Evolutionary conservation across 192 early-diverging fungal species (phyloP).

Genomic region (Radiomyces spectabilis): DNA sequence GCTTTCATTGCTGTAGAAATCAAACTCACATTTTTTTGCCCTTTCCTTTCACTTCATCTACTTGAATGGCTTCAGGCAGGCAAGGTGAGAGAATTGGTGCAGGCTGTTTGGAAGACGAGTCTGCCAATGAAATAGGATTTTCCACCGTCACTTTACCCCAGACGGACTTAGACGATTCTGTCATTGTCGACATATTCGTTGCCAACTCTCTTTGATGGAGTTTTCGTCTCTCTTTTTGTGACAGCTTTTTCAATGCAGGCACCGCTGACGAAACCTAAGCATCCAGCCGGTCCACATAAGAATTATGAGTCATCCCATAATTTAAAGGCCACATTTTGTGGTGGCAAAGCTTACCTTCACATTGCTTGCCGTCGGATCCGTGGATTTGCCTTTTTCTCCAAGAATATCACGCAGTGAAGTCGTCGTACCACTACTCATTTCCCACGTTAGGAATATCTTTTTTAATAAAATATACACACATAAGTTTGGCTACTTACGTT

Average conservation of each 20-base stretch:
- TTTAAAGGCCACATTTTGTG: not conserved
- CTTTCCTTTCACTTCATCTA: not conserved
- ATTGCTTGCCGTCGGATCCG: not conserved
- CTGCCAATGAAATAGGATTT: not conserved
- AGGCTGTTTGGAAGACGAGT: not conserved
- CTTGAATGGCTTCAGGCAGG: not conserved
- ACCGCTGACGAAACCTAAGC: not conserved
- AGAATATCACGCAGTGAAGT: not conserved
- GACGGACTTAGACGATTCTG: slow-evolving; percentile 14
- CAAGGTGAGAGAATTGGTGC: not conserved
- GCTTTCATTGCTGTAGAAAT: not conserved
- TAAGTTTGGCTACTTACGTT: not conserved
- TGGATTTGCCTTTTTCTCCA: not conserved
- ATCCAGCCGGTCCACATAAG: too few species aligned
- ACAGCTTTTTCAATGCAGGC: slow-evolving; percentile 13
- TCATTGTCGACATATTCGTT: not conserved
- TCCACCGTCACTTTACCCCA: slow-evolving; percentile 22
- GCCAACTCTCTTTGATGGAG: slow-evolving; percentile 13
- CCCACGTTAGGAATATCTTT: not conserved
- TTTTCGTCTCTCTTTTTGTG: slow-evolving; percentile 20
- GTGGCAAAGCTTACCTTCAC: not conserved
- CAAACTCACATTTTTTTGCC: slow-evolving; percentile 11
- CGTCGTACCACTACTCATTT: not conserved
- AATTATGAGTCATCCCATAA: not conserved
- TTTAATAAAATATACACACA: not conserved